Base-by-base conservation (phyloP, 495 filamentous ascomycete species). In the Daldinia caldariorum region DNA sequence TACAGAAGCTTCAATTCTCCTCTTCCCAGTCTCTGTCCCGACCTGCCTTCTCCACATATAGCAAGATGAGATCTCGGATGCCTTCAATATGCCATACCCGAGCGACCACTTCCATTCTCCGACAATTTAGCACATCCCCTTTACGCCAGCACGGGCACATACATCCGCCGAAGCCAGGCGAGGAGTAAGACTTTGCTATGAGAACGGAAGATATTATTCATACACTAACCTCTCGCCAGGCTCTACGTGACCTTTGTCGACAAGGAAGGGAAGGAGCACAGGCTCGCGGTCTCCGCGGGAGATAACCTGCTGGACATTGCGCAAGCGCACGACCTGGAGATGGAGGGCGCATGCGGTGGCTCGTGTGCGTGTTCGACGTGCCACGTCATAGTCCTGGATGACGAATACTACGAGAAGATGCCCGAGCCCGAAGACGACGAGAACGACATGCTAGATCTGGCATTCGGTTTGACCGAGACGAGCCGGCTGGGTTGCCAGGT, bases 381-480 rank as follows among this genome's bases (percentile, higher is more conserved):
- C 82, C 95, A 99, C 82, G 90, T 98, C 54, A 97, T 99, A 58
- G 92, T 99, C 45, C 84, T 90, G 63, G 89, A 92, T 74, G 87
- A 92, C 4, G 90, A 89, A 14, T 87, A 91, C 84, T 98, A 93
- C 77, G 95, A 98, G 69, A 90, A 89, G 81, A 94, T 98, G 83
- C 87, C 89, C 50, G 96, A 98, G 80, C 92, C 95, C 14, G 89
- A 91, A 43, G 95, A 99, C 77, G 96, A 99, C 77, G 95, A 99
- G 86, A 98, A 98, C 78, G 95, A 99, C 80, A 99, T 99, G 95
- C 83, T 99, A 72, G 95, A 99, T 78, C 78, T 98, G 65, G 95
- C 95, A 0, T 99, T 99, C 78, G 95, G 95, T 0, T 75, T 98
- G 72, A 97, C 94, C 6, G 95, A 99, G 83, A 99, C 96, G 51